Evolutionary conservation across 192 early-diverging fungal species (phyloP).

Genomic region (Coemansia asiatica): DNA sequence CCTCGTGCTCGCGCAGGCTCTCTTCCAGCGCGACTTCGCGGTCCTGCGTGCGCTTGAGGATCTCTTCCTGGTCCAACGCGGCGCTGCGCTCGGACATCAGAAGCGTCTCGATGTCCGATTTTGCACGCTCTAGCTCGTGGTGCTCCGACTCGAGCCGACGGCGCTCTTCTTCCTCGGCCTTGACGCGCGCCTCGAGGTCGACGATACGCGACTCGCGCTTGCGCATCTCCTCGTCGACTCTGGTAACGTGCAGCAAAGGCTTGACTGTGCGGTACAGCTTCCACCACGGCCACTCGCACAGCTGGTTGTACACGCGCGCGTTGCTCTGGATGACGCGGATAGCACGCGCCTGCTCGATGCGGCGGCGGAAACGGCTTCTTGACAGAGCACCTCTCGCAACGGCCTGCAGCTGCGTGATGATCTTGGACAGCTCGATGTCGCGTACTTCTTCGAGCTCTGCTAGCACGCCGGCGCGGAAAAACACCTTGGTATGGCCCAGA

Average conservation of each 20-base stretch:
- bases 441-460: slow-evolving; percentile 92
- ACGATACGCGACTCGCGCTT: slow-evolving; percentile 69
- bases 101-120: slow-evolving; percentile 65
- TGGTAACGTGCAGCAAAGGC: slow-evolving; percentile 80
- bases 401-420: slow-evolving; percentile 85
- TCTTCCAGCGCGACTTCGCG: slow-evolving; percentile 67
- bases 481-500: slow-evolving; percentile 92
- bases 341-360: slow-evolving; percentile 77
- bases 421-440: slow-evolving; percentile 78
- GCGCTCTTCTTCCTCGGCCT: slow-evolving; percentile 62
- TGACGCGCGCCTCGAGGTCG: slow-evolving; percentile 70
- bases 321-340: slow-evolving; percentile 95
- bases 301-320: slow-evolving; percentile 82
- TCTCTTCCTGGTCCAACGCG: slow-evolving; percentile 80
- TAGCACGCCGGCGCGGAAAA: slow-evolving; percentile 93
- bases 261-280: slow-evolving; percentile 90
- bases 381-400: slow-evolving; percentile 81
- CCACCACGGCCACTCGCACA: slow-evolving; percentile 97
- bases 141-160: slow-evolving; percentile 59
- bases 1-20: slow-evolving; percentile 61
- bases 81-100: slow-evolving; percentile 73
- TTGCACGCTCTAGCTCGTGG: slow-evolving; percentile 67
- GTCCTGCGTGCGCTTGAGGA: slow-evolving; percentile 77
- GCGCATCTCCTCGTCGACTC: slow-evolving; percentile 77
- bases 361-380: slow-evolving; percentile 66